Conservation (phyloP, 2,329 filamentous ascomycete species). For the Gnomoniopsis smithogilvyi region DNA sequence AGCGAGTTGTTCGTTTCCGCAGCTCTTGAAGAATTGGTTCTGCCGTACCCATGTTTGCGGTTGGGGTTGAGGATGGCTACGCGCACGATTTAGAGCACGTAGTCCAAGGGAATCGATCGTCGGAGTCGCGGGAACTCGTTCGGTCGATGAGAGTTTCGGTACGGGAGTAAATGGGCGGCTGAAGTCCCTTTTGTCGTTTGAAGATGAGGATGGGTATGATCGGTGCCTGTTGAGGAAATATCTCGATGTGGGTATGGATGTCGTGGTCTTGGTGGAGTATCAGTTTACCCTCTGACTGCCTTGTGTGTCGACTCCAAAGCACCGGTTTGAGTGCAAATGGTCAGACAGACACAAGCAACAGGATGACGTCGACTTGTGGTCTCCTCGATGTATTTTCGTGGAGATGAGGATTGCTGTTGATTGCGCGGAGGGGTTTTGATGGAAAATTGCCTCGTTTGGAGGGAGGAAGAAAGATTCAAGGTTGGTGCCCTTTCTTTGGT, state of each 20-base stretch:
- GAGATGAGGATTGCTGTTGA: conserved; percentile 5
- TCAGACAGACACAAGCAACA: not conserved
- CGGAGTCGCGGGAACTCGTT: not conserved
- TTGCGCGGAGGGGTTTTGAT: conserved; percentile 15
- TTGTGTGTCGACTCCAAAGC: not conserved
- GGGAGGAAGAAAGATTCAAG: no score
- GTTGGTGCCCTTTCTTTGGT: no score
- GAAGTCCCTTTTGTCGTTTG: not conserved
- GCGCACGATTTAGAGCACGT: conserved; percentile 33
- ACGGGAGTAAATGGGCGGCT: not conserved
- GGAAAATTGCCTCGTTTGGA: not conserved
- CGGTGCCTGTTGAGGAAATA: not conserved
- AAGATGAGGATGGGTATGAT: not conserved
- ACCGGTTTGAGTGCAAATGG: not conserved
- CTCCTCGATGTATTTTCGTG: not conserved
- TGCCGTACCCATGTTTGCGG: conserved; percentile 59
- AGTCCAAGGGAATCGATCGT: conserved; percentile 7
- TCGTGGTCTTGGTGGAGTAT: not conserved
- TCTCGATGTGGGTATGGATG: not conserved
- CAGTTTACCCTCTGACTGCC: not conserved
- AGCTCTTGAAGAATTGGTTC: conserved; percentile 16
- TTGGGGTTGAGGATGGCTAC: conserved; percentile 34
- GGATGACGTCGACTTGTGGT: not conserved
- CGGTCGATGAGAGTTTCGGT: not conserved
- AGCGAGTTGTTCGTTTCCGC: conserved; percentile 33